Evolutionary conservation across 2,329 filamentous ascomycete genomes (phyloP).

Genomic region (Nothophoma quercina): DNA sequence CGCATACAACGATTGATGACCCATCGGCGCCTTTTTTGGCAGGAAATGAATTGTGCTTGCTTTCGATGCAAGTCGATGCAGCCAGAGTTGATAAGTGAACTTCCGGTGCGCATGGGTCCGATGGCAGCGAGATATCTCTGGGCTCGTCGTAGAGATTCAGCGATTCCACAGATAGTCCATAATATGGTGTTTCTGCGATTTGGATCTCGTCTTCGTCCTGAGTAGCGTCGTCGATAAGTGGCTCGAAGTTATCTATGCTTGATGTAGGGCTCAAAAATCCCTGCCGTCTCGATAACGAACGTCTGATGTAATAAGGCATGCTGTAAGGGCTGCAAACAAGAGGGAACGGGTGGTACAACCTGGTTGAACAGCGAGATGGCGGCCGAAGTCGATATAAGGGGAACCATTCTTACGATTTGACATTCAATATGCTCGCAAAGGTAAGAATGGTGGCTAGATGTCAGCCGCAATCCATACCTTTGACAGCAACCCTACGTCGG

Average conservation of each 20-base stretch:
- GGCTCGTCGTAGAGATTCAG: not conserved
- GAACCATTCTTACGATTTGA: too few relatives aligned
- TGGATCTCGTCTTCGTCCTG: not conserved
- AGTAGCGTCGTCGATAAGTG: not conserved
- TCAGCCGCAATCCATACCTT: too few relatives aligned
- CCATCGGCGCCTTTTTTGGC: not conserved
- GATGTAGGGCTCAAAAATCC: not conserved
- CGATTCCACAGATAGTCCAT: not conserved
- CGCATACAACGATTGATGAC: not conserved
- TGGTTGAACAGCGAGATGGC: too few relatives aligned
- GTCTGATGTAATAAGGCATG: not conserved
- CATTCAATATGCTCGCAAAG: too few relatives aligned
- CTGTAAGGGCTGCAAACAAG: too few relatives aligned
- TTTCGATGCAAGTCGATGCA: not conserved
- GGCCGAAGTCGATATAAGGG: too few relatives aligned
- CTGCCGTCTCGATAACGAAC: not conserved
- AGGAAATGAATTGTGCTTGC: not conserved
- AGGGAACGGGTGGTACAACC: too few relatives aligned
- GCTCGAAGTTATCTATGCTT: not conserved
- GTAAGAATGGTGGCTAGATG: too few relatives aligned
- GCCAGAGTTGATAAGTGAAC: not conserved
- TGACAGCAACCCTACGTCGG: too few relatives aligned
- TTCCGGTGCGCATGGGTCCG: not conserved
- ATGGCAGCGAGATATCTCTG: not conserved
- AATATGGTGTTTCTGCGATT: not conserved